Percentiles rank a stretch among this genome's conserved stretches.
Evolutionary conservation across 2,329 filamentous ascomycete species (phyloP).

Genomic region (Diaporthe capsici): DNA sequence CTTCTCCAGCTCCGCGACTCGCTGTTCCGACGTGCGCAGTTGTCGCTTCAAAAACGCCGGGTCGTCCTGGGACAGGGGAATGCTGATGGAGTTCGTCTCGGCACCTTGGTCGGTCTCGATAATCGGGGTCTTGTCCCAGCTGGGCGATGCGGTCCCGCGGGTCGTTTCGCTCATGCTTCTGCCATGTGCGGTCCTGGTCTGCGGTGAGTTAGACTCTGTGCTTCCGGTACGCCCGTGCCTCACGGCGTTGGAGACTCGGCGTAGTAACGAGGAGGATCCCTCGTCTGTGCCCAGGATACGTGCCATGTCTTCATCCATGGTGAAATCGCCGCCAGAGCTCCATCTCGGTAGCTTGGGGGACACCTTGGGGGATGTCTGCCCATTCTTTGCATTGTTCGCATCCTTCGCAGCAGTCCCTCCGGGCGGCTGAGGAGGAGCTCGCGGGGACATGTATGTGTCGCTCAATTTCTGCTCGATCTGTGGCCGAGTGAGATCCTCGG

Average conservation of each 20-base stretch:
- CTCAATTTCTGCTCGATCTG: conserved; percentile 58
- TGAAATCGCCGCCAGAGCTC: conserved; percentile 89
- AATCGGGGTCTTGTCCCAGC: conserved; percentile 79
- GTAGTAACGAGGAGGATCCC: conserved; percentile 83
- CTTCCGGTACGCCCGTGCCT: conserved; percentile 93
- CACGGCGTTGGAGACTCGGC: conserved; percentile 92
- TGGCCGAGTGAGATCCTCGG: conserved; percentile 49
- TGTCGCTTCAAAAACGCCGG: conserved; percentile 79
- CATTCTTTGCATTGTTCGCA: conserved; percentile 54
- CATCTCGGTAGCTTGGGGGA: conserved; percentile 80
- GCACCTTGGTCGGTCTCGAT: conserved; percentile 64
- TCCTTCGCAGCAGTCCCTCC: conserved; percentile 51
- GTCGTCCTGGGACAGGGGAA: conserved; percentile 77
- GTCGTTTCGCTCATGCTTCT: conserved; percentile 79
- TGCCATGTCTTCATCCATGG: conserved; percentile 95
- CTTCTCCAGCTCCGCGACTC: conserved; percentile 88
- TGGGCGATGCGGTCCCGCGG: conserved; percentile 72
- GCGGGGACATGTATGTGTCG: conserved; percentile 71
- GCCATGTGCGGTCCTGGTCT: conserved; percentile 63
- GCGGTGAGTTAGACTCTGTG: conserved; percentile 68
- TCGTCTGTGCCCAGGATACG: conserved; percentile 87
- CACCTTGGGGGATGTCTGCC: conserved; percentile 59
- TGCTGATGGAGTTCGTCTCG: conserved; percentile 75
- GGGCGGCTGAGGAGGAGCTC: conserved; percentile 66
- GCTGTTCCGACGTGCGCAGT: conserved; percentile 84